These are phyloP conservation scores for Trypanosoma brucei DNA, from an alignment of 208 protist genomes.

Conservation along the genomic window DNA sequence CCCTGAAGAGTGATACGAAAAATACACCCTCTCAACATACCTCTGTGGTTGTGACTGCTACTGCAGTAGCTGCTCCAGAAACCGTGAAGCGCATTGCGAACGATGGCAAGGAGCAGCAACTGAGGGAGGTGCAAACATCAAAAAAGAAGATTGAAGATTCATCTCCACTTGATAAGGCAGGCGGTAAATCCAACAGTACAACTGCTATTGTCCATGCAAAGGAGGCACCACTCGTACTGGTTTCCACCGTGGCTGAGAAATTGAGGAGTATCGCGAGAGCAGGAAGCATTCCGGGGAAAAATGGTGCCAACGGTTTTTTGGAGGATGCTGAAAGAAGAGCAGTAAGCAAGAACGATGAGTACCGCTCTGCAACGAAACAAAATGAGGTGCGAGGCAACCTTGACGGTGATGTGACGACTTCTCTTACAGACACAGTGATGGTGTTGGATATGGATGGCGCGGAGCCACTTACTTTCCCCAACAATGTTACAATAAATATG, in stretches of 20 bases:
- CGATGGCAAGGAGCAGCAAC: no score
- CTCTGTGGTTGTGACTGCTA: no score
- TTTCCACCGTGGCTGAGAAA: neutral
- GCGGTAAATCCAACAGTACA: no score
- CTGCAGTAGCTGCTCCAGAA: no score
- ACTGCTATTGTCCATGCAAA: neutral
- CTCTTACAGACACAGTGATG: neutral
- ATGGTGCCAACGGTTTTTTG: neutral
- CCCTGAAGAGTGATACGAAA: no score
- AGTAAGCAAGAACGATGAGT: neutral
- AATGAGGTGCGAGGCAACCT: neutral
- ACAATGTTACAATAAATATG: constrained; percentile 21
- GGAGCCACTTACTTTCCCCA: constrained; percentile 7
- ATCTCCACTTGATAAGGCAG: no score
- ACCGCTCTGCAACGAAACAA: neutral
- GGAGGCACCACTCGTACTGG: constrained; percentile 7
- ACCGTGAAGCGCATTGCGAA: no score
- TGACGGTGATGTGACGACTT: neutral
- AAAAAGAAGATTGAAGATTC: no score
- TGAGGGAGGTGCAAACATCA: no score
- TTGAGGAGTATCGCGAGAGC: neutral
- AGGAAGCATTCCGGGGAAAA: neutral
- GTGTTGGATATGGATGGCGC: neutral
- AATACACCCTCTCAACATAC: no score
- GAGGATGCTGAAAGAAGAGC: neutral